Conservation (phyloP, 768 basidiomycete genomes). For the Podaxis sp. region DNA sequence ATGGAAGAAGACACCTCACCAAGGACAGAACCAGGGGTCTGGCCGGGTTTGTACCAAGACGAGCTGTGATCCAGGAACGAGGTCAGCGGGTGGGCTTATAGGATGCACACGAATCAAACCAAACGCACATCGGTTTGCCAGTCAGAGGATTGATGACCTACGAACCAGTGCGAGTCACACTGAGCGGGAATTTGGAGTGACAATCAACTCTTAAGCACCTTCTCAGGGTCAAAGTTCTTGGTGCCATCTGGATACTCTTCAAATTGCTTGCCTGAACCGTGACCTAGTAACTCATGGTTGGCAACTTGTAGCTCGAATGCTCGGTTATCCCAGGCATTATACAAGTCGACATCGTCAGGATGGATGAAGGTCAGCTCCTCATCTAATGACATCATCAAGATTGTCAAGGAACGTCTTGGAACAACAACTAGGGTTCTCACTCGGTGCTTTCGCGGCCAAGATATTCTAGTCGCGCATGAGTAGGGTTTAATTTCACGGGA, state of each 20-base stretch:
- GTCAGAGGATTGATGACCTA: constrained; percentile 84
- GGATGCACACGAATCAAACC: not conserved
- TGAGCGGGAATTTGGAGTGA: not conserved
- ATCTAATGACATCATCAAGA: constrained; percentile 35
- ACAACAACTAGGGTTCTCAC: constrained; percentile 36
- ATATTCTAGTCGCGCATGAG: constrained; percentile 54
- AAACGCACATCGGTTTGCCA: constrained; percentile 64
- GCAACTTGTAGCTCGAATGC: constrained; percentile 90
- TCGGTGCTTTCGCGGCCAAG: constrained; percentile 83
- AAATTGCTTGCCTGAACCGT: constrained; percentile 83
- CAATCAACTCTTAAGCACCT: constrained; percentile 32
- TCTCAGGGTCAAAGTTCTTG: constrained; percentile 79
- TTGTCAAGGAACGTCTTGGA: not conserved
- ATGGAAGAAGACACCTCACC: constrained; percentile 89
- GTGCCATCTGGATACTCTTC: constrained; percentile 73
- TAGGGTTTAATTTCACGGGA: not conserved
- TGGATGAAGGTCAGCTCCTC: constrained; percentile 83
- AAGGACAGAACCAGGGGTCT: constrained; percentile 78
- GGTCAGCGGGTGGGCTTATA: constrained; percentile 4
- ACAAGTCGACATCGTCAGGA: constrained; percentile 71
- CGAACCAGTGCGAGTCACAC: not conserved
- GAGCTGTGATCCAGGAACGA: constrained; percentile 39
- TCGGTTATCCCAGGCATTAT: constrained; percentile 74
- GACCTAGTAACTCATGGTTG: constrained; percentile 86
- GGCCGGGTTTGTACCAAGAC: constrained; percentile 88